Percentiles rank a stretch among this genome's conserved stretches.
phyloP scores from a whole-genome alignment of 169 alveolate species.

The Cryptosporidium felis region DNA sequence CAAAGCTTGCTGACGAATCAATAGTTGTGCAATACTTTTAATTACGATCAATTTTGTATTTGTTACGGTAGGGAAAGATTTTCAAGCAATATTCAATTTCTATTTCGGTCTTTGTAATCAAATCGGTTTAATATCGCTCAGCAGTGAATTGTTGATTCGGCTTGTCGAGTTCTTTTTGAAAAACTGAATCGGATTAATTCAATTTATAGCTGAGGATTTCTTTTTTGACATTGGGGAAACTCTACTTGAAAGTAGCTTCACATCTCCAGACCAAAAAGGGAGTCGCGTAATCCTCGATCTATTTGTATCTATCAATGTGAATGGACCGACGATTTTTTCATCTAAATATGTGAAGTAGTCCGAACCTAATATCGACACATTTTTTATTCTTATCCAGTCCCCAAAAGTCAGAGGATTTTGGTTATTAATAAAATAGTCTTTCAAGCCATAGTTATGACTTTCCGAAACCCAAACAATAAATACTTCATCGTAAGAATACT shows the following conservation, averaged over 20 bases:
- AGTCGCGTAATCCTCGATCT: conserved; percentile 66
- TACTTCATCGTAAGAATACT: neutral
- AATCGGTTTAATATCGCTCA: too few relatives aligned
- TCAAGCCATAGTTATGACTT: conserved; percentile 25
- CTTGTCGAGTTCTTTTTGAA: neutral
- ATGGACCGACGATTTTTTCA: conserved; percentile 41
- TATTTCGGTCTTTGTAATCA: too few relatives aligned
- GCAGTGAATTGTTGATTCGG: too few relatives aligned
- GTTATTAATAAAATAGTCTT: conserved; percentile 22
- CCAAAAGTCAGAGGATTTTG: conserved; percentile 37
- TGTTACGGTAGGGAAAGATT: too few relatives aligned
- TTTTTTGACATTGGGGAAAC: conserved; percentile 21
- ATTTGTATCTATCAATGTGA: conserved; percentile 42
- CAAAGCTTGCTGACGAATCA: conserved; percentile 12
- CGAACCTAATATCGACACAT: conserved; percentile 16
- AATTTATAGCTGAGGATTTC: neutral
- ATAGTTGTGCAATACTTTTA: neutral
- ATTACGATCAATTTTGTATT: neutral
- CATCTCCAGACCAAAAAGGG: conserved; percentile 72
- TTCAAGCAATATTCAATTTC: too few relatives aligned
- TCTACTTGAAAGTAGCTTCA: conserved; percentile 29
- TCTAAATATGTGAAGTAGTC: conserved; percentile 16
- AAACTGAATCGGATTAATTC: neutral
- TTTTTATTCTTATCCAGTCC: conserved; percentile 58
- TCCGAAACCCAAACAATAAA: conserved; percentile 18